Evolutionary conservation across 768 basidiomycete species (phyloP), one percentile per base, ranked within the genome.

Genomic region (Crassisporium funariophilum): DNA sequence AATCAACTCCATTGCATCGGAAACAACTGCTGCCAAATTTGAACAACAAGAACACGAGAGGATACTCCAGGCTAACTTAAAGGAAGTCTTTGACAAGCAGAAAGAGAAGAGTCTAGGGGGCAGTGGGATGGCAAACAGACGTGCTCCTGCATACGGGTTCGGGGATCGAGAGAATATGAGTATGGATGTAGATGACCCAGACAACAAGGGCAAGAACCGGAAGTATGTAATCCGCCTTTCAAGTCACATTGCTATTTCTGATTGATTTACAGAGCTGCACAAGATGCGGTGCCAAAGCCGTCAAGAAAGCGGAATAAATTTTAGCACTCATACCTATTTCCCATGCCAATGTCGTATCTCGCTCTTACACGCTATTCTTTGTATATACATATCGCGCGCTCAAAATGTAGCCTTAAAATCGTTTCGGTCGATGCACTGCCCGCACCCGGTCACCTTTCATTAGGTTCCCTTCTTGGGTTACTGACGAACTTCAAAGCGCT

Each of bases 121-220:
- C 13, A 55, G n/a, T n/a, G n/a, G 56, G 7, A 57, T 60, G 57
- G 56, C 54, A 24, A 52, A 55, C 25, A 52, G 54, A 31, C 56
- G 58, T 21, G 56, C 46, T 31, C 29, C 29, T 44, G 52, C 59
- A 49, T 52, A 53, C 35, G 51, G 50, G 37, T 34, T 48, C 20
- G 53, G 50, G 17, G 61, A 65, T 35, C 56, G 66, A 44, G 62
- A 77, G 66, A 56, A 72, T 17, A 66, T 67, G 54, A 65, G 61
- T 27, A 88, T 88, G 86, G 85, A 87, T 55, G 72, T 87, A 1
- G 86, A 87, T 49, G 86, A 87, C 42, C 70, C 75, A 1, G 55
- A 68, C 36, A 69, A 71, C n/a, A 78, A 74, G 56, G 72, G 75
- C 5, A 86, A 84, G 64, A 83, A 78, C 56, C 70, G 83, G 54